Conservation (phyloP, 179 eudicot genomes). For the Silene noctiflora region DNA sequence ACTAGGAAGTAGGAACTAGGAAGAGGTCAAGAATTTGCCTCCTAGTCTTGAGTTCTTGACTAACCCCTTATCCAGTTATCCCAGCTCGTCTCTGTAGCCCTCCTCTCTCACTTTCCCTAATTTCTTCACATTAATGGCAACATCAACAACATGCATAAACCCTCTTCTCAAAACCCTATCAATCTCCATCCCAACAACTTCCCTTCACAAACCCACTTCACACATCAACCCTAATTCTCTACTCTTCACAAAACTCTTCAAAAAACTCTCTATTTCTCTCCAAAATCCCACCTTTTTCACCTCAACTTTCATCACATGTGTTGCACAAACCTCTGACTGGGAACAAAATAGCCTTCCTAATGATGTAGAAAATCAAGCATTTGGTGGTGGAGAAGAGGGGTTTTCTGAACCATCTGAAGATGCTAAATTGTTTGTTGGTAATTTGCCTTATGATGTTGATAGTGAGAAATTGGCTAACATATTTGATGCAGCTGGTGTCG, state of each 20-base stretch:
- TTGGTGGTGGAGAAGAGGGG: slow-evolving; percentile 17
- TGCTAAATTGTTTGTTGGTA: slow-evolving; percentile 82
- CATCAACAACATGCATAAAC: slow-evolving; percentile 25
- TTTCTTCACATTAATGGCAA: slow-evolving; percentile 27
- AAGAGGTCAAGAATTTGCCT: no score
- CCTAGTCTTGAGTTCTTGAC: no score
- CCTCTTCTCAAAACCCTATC: slow-evolving; percentile 39
- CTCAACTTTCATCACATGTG: slow-evolving; percentile 22
- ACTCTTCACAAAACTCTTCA: slow-evolving; percentile 24
- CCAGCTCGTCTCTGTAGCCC: neutral
- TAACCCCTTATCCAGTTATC: no score
- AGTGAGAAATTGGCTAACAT: slow-evolving; percentile 69
- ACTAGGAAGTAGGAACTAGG: no score
- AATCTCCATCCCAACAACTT: slow-evolving; percentile 39
- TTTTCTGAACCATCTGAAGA: slow-evolving; percentile 57
- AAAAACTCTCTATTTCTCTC: slow-evolving; percentile 17
- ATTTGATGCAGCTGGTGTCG: slow-evolving; percentile 78
- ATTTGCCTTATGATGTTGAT: slow-evolving; percentile 82
- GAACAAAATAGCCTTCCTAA: slow-evolving; percentile 38
- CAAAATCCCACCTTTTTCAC: slow-evolving; percentile 26
- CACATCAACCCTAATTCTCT: slow-evolving; percentile 25
- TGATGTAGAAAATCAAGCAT: slow-evolving; percentile 16
- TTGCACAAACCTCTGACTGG: slow-evolving; percentile 53
- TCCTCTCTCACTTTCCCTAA: neutral
- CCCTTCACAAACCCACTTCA: slow-evolving; percentile 46